A percentile compares a stretch with the other conserved stretches of the same genome.
Conservation (phyloP, 352 stramenopile species). For the Phytophthora ramorum region DNA sequence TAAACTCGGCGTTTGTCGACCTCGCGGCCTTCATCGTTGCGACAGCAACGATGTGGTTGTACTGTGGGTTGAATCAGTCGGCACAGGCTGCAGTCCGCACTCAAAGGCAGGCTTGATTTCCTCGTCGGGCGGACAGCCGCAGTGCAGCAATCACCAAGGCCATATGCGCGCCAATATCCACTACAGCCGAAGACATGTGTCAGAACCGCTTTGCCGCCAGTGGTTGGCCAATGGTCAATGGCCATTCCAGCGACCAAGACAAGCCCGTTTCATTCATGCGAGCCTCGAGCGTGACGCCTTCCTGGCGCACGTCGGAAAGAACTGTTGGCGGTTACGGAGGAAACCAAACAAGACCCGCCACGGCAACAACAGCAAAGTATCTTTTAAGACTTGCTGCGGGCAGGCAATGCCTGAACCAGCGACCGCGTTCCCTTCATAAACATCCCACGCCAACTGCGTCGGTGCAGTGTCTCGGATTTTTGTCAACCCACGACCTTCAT, state of each 20-base stretch:
- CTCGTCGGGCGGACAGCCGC: neutral
- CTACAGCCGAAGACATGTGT: neutral
- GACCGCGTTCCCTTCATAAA: slow-evolving; percentile 23
- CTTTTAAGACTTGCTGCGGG: neutral
- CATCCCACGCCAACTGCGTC: slow-evolving; percentile 22
- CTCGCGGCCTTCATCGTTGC: neutral
- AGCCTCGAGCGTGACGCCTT: neutral
- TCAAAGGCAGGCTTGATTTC: neutral
- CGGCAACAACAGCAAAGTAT: neutral
- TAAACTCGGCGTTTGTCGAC: neutral
- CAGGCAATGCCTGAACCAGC: neutral
- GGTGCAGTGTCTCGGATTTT: slow-evolving; percentile 23
- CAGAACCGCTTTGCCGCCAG: neutral
- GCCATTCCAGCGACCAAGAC: too few species aligned
- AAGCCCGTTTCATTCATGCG: too few species aligned
- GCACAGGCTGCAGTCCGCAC: neutral
- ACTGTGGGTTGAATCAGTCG: neutral
- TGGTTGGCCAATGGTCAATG: too few species aligned
- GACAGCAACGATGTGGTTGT: neutral
- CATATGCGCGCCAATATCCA: neutral
- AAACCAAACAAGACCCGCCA: neutral
- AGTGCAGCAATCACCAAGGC: neutral
- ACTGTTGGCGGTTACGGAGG: neutral
- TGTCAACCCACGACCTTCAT: slow-evolving; percentile 20
- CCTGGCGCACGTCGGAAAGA: neutral